Base-by-base conservation (phyloP, 2,329 filamentous ascomycete genomes). In the Emergomyces pasteurianus region DNA sequence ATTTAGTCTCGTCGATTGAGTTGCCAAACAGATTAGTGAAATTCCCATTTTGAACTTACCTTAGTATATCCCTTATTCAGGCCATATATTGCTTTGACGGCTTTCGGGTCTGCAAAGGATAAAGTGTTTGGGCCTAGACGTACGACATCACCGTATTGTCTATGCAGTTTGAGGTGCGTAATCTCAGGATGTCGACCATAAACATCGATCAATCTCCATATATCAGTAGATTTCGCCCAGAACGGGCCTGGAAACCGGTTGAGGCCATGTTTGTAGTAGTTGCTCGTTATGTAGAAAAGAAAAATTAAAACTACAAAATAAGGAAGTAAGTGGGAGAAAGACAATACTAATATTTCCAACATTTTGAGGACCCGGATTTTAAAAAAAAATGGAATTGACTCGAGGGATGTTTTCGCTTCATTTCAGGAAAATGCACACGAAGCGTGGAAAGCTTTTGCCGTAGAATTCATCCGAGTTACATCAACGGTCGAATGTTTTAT, bases 21-120 rank as follows among this genome's bases (percentile, higher is more conserved):
- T 50, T 34, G n/a, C 55, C 36, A n/a, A 49, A 31, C 14, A 16
- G 21, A 52, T 52, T n/a, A 46, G 14, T 31, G 6, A 23, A 43
- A 52, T 1, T 9, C 6, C 3, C 34, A 8, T 8, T 8, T 23
- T 10, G 42, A 40, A 63, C 72, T 55, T 73, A 88, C 88, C 82
- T 94, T 94, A 55, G 82, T 76, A 66, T 90, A 88, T 0, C 88
- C 88, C 73, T 92, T 92, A 71, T 92, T 92, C 50, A 92, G 74
- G 0, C 89, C 89, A 71, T 94, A 95, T 52, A 94, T 92, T n/a
- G 78, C 77, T 73, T 89, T 90, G 66, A 92, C 78, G 0, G 88
- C 87, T 62, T 82, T 82, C 0, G 89, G 88, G 65, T 90, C 82
- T 2, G 86, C 82, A 68, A 94, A 90, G 0, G 87, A 90, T 1